Percentiles rank a stretch among this genome's conserved stretches.
phyloP scores from a whole-genome alignment of 768 basidiomycete species.

The Mycena haematopus region DNA sequence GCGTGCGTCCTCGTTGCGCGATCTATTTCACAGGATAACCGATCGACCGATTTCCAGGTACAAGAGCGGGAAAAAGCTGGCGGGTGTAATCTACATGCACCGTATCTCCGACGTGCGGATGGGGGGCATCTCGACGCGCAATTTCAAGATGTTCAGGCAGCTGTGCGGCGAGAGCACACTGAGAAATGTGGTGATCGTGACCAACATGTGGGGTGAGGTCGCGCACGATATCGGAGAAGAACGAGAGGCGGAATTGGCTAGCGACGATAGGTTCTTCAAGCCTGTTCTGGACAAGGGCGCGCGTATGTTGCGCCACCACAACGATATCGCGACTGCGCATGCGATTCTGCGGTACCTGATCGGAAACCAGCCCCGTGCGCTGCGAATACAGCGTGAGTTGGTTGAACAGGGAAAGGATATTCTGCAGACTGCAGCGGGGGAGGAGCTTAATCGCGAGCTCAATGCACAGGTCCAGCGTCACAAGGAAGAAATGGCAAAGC shows the following conservation, averaged over 20 bases:
- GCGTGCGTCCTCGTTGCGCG: slow-evolving; percentile 35
- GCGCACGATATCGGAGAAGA: slow-evolving; percentile 42
- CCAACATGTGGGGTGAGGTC: slow-evolving; percentile 60
- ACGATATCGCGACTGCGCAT: slow-evolving; percentile 46
- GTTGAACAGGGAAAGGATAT: slow-evolving; percentile 56
- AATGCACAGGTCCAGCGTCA: slow-evolving; percentile 53
- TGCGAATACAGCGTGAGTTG: slow-evolving; percentile 63
- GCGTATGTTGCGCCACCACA: slow-evolving; percentile 42
- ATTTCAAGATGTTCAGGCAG: slow-evolving; percentile 57
- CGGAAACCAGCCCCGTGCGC: slow-evolving; percentile 45
- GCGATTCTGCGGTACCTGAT: slow-evolving; percentile 50
- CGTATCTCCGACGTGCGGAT: slow-evolving; percentile 44
- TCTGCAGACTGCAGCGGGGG: slow-evolving; percentile 58
- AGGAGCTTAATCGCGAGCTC: slow-evolving; percentile 56
- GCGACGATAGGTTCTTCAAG: slow-evolving; percentile 49
- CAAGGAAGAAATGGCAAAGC: slow-evolving; percentile 51
- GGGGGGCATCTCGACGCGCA: slow-evolving; percentile 55
- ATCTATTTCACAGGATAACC: neutral
- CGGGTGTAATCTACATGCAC: slow-evolving; percentile 56
- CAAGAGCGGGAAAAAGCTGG: slow-evolving; percentile 45
- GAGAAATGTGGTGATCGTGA: slow-evolving; percentile 57
- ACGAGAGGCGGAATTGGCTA: slow-evolving; percentile 46
- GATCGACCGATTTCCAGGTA: slow-evolving; percentile 32
- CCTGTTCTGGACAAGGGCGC: slow-evolving; percentile 51
- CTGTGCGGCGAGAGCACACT: slow-evolving; percentile 59